These are phyloP conservation scores for Ophiostoma novo-ulmi DNA, from an alignment of 2,329 filamentous ascomycete genomes.

Conservation along the genomic window DNA sequence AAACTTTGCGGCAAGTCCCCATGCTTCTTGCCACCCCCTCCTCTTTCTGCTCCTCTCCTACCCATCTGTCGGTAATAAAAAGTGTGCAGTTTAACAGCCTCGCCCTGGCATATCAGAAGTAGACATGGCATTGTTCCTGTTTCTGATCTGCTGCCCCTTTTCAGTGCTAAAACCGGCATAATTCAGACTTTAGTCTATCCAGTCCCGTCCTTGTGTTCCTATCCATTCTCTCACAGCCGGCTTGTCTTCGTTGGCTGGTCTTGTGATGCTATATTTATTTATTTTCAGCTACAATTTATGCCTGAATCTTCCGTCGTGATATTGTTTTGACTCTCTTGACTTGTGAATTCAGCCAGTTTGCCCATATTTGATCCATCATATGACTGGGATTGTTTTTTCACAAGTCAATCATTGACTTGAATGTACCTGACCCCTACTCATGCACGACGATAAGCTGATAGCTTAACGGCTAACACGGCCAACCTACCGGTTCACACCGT, in stretches of 20 bases:
- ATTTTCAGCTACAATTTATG: background rate
- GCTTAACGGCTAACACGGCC: slow-evolving; percentile 7
- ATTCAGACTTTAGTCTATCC: background rate
- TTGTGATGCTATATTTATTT: slow-evolving; percentile 10
- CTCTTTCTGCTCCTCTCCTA: background rate
- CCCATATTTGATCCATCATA: background rate
- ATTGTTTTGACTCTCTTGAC: background rate
- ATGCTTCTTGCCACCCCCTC: background rate
- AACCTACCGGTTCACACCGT: background rate
- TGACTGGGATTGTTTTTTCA: background rate
- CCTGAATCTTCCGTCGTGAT: background rate
- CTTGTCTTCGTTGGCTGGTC: slow-evolving; percentile 5
- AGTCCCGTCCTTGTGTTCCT: slow-evolving; percentile 1
- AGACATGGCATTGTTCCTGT: background rate
- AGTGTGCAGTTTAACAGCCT: background rate
- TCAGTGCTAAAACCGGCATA: background rate
- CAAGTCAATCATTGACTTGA: background rate
- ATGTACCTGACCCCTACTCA: background rate
- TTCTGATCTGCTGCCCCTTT: background rate
- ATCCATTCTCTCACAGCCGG: slow-evolving; percentile 7
- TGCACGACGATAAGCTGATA: slow-evolving; percentile 2
- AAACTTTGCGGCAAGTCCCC: slow-evolving; percentile 5
- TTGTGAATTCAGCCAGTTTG: background rate
- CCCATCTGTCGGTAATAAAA: background rate
- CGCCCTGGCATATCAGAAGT: background rate